Base-by-base conservation (phyloP, 768 basidiomycete genomes). In the Trametes villosa region DNA sequence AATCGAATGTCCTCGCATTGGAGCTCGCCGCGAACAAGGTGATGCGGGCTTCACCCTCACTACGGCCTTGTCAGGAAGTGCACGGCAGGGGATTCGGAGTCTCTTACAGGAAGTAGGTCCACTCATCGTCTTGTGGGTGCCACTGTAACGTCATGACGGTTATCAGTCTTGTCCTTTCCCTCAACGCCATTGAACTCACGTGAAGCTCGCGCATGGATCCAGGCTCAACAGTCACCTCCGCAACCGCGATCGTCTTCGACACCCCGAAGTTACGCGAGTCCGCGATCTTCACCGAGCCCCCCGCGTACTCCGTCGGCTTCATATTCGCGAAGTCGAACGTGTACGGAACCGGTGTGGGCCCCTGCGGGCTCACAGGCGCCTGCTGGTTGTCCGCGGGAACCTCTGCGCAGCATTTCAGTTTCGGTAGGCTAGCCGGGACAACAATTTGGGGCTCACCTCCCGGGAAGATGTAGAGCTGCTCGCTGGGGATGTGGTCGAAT, bases 51-150 rank as follows among this genome's bases (percentile, higher is more conserved):
- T 20, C 22, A 1, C 62, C 62, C 69, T 81, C 78, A 38, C 84
- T 88, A 31, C n/a, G 33, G 18, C 4, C 27, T 29, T 18, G n/a
- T n/a, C 47, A 15, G 53, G 5, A 40, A 9, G 8, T 31, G 31
- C 34, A 24, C 22, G 15, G 18, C 22, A 46, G 5, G 2, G 12
- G 40, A 30, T 20, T 12, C 15, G 50, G 12, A 20, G 17, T 18
- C 22, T 51, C 59, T 29, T 36, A 68, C 63, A 73, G 50, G 60
- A 55, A 51, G 24, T 46, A 74, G 76, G 56, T 68, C 86, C 86
- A 88, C 72, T 87, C 86, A 59, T 86, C 84, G 65, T 85, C 76
- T 12, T 83, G 84, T 8, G 88, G 87, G 64, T 89, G 88, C 88
- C 88, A 89, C 86, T 87, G 53, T 2, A 7, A 6, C 50, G 51